These are phyloP conservation scores for Auricularia sp. DNA, from an alignment of 768 basidiomycete species.

Conservation along the genomic window DNA sequence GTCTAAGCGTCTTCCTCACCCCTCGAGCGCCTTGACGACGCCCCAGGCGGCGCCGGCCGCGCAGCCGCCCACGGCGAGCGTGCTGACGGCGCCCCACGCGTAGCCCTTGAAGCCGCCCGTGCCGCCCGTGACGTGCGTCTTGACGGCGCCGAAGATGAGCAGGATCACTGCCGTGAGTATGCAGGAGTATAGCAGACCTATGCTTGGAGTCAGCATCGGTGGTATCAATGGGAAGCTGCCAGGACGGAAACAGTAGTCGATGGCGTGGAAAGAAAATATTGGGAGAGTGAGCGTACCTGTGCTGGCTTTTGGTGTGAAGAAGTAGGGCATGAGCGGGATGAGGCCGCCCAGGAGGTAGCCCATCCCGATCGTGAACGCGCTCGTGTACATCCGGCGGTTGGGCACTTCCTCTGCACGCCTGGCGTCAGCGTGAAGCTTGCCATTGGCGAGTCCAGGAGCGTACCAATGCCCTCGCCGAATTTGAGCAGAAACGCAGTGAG, in stretches of 20 bases:
- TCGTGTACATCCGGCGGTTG: constrained; percentile 70
- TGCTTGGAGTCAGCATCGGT: no score
- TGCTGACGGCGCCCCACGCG: constrained; percentile 78
- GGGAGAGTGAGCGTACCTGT: constrained; percentile 71
- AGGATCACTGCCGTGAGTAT: constrained; percentile 83
- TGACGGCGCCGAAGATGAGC: constrained; percentile 79
- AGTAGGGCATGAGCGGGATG: constrained; percentile 87
- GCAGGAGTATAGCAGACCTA: no score
- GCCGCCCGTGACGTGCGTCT: constrained; percentile 28
- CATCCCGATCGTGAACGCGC: constrained; percentile 85
- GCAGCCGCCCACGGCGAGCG: constrained; percentile 78
- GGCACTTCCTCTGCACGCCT: constrained; percentile 71
- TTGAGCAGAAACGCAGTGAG: constrained; percentile 89
- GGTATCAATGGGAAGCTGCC: no score
- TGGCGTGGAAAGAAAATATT: no score
- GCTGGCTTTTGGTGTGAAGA: constrained; percentile 49
- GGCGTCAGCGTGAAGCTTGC: neutral
- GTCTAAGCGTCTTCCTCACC: neutral
- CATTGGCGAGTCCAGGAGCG: constrained; percentile 16
- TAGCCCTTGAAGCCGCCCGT: constrained; percentile 37
- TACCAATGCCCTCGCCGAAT: constrained; percentile 88
- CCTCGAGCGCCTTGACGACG: constrained; percentile 43
- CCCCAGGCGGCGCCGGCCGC: constrained; percentile 72
- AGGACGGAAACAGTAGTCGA: no score
- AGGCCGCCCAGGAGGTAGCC: constrained; percentile 90